Conservation (phyloP, 805 yeast genomes). For the Candida qinlingensis region DNA sequence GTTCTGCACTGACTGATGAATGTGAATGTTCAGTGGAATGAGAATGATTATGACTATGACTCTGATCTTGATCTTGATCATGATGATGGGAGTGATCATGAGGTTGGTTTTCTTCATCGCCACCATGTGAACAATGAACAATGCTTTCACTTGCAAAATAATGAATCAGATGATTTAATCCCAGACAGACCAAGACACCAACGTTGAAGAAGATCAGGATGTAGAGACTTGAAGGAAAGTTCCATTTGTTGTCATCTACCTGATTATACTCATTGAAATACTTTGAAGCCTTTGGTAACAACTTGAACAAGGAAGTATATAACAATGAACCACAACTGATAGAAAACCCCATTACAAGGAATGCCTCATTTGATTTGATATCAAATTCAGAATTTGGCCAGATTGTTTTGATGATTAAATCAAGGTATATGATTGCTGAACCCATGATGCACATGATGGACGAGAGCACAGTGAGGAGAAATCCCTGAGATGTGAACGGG, state of each 20-base stretch:
- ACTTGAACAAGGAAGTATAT: conserved; percentile 69
- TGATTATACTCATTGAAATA: conserved; percentile 32
- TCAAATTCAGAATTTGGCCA: conserved; percentile 44
- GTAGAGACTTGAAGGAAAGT: conserved; percentile 21
- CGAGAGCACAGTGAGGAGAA: conserved; percentile 60
- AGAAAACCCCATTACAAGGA: conserved; percentile 71
- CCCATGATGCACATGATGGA: conserved; percentile 72
- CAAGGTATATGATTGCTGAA: conserved; percentile 57
- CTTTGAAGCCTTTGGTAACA: conserved; percentile 62
- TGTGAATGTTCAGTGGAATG: conserved; percentile 16
- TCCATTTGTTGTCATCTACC: conserved; percentile 15
- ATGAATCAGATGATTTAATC: conserved; percentile 64
- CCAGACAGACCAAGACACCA: conserved; percentile 59
- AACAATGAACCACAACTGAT: conserved; percentile 78
- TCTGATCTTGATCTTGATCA: conserved; percentile 10
- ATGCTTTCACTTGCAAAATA: conserved; percentile 72
- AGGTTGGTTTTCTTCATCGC: conserved; percentile 23
- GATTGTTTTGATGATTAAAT: conserved; percentile 43
- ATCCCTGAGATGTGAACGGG: conserved; percentile 37
- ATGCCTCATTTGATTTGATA: conserved; percentile 52
- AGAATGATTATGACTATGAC: conserved; percentile 15
- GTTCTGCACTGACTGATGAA: conserved; percentile 10
- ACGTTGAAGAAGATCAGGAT: conserved; percentile 42
- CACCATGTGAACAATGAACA: conserved; percentile 78
- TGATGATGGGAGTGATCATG: conserved; percentile 7